Percentiles rank a stretch among this genome's conserved stretches.
Conservation (phyloP, 2,329 filamentous ascomycete genomes). For the Monosporascus ibericus region DNA sequence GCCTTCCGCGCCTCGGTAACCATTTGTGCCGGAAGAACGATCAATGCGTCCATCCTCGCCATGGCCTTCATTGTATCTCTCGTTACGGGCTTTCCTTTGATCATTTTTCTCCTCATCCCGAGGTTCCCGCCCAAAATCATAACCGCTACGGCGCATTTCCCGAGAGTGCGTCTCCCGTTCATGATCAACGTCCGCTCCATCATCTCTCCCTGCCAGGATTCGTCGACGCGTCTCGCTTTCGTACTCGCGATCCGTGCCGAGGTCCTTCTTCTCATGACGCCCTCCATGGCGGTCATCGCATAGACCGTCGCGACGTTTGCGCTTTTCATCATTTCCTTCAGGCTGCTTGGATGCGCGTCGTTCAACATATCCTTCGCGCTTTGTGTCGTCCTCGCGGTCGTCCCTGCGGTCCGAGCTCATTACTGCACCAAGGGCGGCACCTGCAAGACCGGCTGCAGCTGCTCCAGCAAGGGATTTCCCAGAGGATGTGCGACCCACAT, state of each 20-base stretch:
- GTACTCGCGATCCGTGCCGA: constrained; percentile 9
- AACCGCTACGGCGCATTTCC: constrained; percentile 22
- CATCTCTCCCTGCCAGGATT: constrained; percentile 12
- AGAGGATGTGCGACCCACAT: constrained; percentile 29
- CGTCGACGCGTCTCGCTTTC: constrained; percentile 12
- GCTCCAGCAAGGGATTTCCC: constrained; percentile 35
- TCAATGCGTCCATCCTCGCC: constrained; percentile 11
- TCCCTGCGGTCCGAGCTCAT: constrained; percentile 32
- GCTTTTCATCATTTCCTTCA: constrained; percentile 14
- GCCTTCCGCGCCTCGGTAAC: constrained; percentile 23
- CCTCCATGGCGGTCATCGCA: constrained; percentile 24
- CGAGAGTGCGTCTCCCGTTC: constrained; percentile 15
- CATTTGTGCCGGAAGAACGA: constrained; percentile 11
- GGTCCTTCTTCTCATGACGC: constrained; percentile 14
- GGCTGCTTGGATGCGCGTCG: constrained; percentile 22
- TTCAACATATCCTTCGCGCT: constrained; percentile 15
- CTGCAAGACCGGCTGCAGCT: constrained; percentile 42
- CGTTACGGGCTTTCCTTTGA: constrained; percentile 22
- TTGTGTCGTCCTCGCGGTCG: constrained; percentile 18
- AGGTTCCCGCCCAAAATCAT: constrained; percentile 22
- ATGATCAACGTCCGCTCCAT: constrained; percentile 11
- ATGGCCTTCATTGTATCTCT: constrained; percentile 16
- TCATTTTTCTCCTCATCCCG: constrained; percentile 16
- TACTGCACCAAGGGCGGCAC: constrained; percentile 42
- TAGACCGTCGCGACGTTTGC: constrained; percentile 18